Conservation (phyloP, 1,284 basidiomycete species). For the Phenoliferia sp. region DNA sequence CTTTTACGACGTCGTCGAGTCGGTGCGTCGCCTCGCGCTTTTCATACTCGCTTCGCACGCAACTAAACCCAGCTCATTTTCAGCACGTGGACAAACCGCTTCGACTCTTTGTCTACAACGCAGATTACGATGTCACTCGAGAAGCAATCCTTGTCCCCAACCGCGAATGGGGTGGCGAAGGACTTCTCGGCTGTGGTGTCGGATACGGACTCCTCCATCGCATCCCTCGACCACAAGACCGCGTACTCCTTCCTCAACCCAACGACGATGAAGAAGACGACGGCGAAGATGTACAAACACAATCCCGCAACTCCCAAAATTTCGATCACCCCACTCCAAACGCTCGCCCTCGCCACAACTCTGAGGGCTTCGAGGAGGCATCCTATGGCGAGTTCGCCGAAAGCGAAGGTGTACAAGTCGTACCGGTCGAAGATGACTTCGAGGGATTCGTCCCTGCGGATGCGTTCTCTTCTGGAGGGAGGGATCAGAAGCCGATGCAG, state of each 20-base stretch:
- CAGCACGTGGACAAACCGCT: constrained; percentile 90
- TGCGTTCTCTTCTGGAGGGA: not conserved
- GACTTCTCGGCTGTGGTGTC: constrained; percentile 86
- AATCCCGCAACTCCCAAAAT: not conserved
- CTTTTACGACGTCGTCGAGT: constrained; percentile 94
- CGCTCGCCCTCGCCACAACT: not conserved
- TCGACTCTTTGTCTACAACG: constrained; percentile 90
- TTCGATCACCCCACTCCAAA: not conserved
- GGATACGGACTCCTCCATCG: constrained; percentile 78
- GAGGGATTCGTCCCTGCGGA: not conserved
- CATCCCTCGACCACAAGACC: constrained; percentile 57
- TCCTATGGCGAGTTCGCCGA: not conserved
- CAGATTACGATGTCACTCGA: constrained; percentile 71
- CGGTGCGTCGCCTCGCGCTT: constrained; percentile 51
- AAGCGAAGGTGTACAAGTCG: constrained; percentile 2
- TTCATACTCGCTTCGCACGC: not conserved
- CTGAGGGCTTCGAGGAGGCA: not conserved
- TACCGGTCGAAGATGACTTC: not conserved
- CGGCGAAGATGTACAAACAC: not conserved
- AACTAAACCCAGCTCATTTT: not conserved
- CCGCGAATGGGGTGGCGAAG: constrained; percentile 91
- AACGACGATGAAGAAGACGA: not conserved
- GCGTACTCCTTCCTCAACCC: not conserved
- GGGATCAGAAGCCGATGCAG: not conserved
- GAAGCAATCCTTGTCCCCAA: constrained; percentile 64